Conservation (phyloP, 2,329 filamentous ascomycete genomes). For the Diplocarpon rosae region DNA sequence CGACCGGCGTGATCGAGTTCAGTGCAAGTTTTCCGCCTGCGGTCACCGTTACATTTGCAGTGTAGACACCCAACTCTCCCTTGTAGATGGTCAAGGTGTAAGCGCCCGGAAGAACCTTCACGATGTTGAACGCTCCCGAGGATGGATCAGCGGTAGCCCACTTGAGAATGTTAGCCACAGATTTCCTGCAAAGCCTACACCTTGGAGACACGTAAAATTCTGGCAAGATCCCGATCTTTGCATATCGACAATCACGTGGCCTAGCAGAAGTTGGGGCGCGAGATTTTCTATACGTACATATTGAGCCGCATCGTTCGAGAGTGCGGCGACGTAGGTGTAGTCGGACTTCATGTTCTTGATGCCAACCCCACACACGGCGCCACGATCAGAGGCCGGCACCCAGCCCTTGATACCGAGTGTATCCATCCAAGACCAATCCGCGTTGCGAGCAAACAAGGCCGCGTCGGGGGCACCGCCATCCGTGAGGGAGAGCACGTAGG, state of each 20-base stretch:
- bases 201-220: no score
- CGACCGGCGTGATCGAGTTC: slow-evolving; percentile 13
- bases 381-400: slow-evolving; percentile 5
- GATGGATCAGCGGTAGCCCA: slow-evolving; percentile 45
- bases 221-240: no score
- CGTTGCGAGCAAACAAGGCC: slow-evolving; percentile 9
- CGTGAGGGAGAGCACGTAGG: slow-evolving; percentile 32
- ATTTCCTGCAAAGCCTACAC: no score
- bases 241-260: no score
- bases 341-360: slow-evolving; percentile 10
- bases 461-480: slow-evolving; percentile 29
- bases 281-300: slow-evolving; percentile 30
- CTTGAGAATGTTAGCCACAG: no score
- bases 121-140: slow-evolving; percentile 48
- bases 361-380: slow-evolving; percentile 7
- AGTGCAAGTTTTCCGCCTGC: slow-evolving; percentile 33
- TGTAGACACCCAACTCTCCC: slow-evolving; percentile 43
- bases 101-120: slow-evolving; percentile 54
- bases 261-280: no score
- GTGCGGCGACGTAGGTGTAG: slow-evolving; percentile 8
- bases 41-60: slow-evolving; percentile 36
- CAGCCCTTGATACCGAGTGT: slow-evolving; percentile 9
- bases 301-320: slow-evolving; percentile 46
- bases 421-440: slow-evolving; percentile 11
- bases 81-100: slow-evolving; percentile 60